Conservation (phyloP, 176 grass and related monocot genomes). For the Carex scoparia region DNA sequence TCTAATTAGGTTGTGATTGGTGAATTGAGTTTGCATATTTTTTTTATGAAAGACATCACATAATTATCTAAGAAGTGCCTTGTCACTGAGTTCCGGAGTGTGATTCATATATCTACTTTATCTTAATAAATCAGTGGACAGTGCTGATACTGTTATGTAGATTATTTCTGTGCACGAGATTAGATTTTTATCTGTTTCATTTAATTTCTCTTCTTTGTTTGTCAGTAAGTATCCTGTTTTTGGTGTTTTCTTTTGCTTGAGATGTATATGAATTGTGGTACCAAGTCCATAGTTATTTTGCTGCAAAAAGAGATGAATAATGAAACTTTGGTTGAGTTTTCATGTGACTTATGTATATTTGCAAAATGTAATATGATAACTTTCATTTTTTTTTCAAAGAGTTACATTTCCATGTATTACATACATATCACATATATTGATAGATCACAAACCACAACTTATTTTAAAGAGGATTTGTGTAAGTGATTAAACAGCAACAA, state of each 20-base stretch:
- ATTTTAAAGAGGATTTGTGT: no score
- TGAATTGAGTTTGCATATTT: neutral
- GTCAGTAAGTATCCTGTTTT: neutral
- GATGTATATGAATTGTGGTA: neutral
- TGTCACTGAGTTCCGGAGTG: neutral
- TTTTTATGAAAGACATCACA: neutral
- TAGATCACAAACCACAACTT: no score
- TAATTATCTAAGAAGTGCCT: neutral
- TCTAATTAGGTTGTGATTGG: neutral
- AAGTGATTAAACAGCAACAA: no score
- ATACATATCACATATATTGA: no score
- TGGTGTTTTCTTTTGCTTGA: neutral
- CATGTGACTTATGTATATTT: no score
- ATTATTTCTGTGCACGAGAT: neutral
- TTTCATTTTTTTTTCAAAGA: no score
- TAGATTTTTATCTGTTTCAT: neutral
- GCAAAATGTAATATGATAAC: no score
- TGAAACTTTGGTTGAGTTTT: neutral
- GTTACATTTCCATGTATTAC: no score
- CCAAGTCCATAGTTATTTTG: neutral
- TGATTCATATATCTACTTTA: neutral
- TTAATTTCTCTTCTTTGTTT: neutral
- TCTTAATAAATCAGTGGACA: conserved; percentile 5
- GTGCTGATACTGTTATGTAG: neutral
- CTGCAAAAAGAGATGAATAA: neutral